These are phyloP conservation scores for Apostasia shenzhenica DNA, from an alignment of 106 monocot genomes.

Conservation along the genomic window DNA sequence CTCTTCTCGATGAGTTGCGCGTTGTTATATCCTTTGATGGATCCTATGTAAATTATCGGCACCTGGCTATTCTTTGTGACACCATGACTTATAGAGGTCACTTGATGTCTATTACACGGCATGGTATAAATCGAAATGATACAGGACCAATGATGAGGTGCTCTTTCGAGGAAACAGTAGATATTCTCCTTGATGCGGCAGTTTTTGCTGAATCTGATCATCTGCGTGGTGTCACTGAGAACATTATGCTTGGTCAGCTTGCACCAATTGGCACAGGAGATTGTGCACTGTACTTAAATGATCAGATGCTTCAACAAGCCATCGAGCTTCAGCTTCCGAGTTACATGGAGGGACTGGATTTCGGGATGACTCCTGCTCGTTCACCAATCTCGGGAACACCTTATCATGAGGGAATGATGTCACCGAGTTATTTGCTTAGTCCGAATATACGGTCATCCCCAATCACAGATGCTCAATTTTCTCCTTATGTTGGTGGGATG, in stretches of 20 bases:
- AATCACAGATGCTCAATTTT: conserved; percentile 93
- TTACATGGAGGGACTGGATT: conserved; percentile 89
- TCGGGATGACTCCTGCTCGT: conserved; percentile 87
- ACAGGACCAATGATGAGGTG: conserved; percentile 98
- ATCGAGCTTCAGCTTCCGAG: conserved; percentile 97
- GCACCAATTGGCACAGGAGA: conserved; percentile 90
- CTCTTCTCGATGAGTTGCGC: conserved; percentile 90
- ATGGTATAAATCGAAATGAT: conserved; percentile 95
- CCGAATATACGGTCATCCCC: conserved; percentile 87
- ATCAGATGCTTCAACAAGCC: conserved; percentile 93
- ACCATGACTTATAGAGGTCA: conserved; percentile 99
- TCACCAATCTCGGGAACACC: conserved; percentile 88
- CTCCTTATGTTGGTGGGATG: conserved; percentile 96
- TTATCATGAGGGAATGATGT: conserved; percentile 98
- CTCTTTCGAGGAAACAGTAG: conserved; percentile 97
- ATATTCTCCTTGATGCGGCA: conserved; percentile 94
- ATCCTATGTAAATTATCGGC: conserved; percentile 95
- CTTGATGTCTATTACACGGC: conserved; percentile 95
- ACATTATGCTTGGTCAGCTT: conserved; percentile 98
- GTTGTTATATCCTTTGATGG: conserved; percentile 99
- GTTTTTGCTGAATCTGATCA: conserved; percentile 89
- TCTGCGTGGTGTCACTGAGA: conserved; percentile 92
- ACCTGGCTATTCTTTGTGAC: conserved; percentile 93
- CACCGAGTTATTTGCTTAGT: conserved; percentile 81
- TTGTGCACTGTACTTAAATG: conserved; percentile 83